Percentiles rank a stretch among this genome's conserved stretches.
Evolutionary conservation across 163 green algal species (phyloP).

Genomic region (Chlorella variabilis): DNA sequence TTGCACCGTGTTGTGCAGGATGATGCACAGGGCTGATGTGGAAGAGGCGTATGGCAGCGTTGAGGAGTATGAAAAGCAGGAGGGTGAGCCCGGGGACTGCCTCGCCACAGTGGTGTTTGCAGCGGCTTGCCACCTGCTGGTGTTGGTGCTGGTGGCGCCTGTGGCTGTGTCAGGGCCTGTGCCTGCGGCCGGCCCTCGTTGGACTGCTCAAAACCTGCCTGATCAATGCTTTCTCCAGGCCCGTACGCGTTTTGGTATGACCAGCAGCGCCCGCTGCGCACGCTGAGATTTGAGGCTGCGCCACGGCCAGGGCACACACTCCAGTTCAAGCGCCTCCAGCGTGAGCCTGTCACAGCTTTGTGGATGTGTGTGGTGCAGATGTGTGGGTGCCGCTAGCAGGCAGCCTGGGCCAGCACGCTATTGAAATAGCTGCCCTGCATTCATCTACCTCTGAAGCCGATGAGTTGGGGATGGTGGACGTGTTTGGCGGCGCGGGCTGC

Average conservation of each 20-base stretch:
- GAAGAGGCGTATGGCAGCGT: not conserved
- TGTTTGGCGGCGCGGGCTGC: slow-evolving; percentile 5
- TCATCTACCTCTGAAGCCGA: not conserved
- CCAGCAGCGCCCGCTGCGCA: not conserved
- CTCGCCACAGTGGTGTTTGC: not conserved
- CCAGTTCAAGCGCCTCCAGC: too few species aligned
- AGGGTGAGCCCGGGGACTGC: not conserved
- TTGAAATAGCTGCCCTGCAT: too few species aligned
- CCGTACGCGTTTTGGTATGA: not conserved
- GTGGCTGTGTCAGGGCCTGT: not conserved
- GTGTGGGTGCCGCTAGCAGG: not conserved
- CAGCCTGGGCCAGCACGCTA: too few species aligned
- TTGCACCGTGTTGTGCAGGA: not conserved
- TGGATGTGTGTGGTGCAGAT: too few species aligned
- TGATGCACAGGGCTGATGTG: not conserved
- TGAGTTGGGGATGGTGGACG: not conserved
- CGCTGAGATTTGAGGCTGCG: slow-evolving; percentile 12
- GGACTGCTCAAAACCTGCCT: too few species aligned
- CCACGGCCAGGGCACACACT: not conserved
- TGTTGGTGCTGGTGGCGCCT: not conserved
- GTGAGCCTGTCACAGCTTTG: not conserved
- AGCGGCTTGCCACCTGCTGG: not conserved
- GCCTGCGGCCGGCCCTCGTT: not conserved
- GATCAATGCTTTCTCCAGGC: not conserved
- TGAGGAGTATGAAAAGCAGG: not conserved